A percentile compares a stretch with the other conserved stretches of the same genome.
Conservation (phyloP, 2,329 filamentous ascomycete species). For the Trichoderma oligosporum region DNA sequence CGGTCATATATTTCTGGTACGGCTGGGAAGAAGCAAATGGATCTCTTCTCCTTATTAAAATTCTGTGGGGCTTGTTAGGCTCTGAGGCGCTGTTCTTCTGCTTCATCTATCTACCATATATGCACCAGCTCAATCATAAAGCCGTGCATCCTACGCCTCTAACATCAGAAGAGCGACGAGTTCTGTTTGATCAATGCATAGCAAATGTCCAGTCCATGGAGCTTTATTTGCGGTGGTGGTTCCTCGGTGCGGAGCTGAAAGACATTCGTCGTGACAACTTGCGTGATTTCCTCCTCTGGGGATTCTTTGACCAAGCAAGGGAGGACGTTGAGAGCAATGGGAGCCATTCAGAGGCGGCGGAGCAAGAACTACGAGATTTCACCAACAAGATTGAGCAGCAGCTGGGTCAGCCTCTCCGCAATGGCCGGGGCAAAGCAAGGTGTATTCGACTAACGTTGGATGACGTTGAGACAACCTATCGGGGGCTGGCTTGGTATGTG, state of each 20-base stretch:
- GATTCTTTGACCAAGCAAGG: conserved; percentile 53
- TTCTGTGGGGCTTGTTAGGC: conserved; percentile 32
- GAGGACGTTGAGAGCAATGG: conserved; percentile 26
- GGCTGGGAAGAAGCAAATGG: conserved; percentile 21
- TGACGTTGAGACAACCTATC: conserved; percentile 55
- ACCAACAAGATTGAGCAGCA: conserved; percentile 51
- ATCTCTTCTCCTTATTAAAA: conserved; percentile 15
- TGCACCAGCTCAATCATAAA: conserved; percentile 35
- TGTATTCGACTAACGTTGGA: conserved; percentile 65
- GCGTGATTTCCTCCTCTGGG: conserved; percentile 64
- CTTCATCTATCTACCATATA: conserved; percentile 42
- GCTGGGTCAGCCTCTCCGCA: conserved; percentile 47
- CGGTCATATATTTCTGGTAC: conserved; percentile 25
- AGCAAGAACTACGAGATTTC: conserved; percentile 41
- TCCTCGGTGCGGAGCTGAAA: conserved; percentile 53
- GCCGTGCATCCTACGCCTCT: conserved; percentile 42
- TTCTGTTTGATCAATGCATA: conserved; percentile 55
- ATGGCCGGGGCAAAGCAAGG: conserved; percentile 54
- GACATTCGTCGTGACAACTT: conserved; percentile 66
- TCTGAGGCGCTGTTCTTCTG: conserved; percentile 44
- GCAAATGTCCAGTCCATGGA: conserved; percentile 52
- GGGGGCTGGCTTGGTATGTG: conserved; percentile 61
- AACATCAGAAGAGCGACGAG: conserved; percentile 45
- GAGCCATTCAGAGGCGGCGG: conserved; percentile 20
- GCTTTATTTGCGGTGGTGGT: conserved; percentile 61